Percentiles rank a stretch among this genome's conserved stretches.
Evolutionary conservation across 2,329 filamentous ascomycete species (phyloP).

Genomic region (Bipolaris victoriae): DNA sequence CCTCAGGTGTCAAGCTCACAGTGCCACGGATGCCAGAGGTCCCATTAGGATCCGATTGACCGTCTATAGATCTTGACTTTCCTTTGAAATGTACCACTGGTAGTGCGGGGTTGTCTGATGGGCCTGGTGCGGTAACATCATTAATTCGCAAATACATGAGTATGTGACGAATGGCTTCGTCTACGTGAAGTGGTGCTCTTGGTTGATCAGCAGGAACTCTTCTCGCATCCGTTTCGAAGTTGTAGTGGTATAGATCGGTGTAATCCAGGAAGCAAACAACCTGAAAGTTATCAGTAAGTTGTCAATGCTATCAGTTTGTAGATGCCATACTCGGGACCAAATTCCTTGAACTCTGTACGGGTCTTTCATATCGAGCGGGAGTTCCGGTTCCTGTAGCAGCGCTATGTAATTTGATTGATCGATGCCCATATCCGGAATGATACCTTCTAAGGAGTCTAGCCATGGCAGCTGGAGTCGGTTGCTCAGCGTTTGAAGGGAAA

Average conservation of each 20-base stretch:
- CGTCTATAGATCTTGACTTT: slow-evolving; percentile 65
- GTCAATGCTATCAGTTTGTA: neutral
- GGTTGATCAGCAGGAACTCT: slow-evolving; percentile 46
- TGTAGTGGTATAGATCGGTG: slow-evolving; percentile 71
- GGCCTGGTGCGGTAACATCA: slow-evolving; percentile 63
- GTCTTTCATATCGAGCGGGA: slow-evolving; percentile 62
- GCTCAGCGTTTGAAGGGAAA: slow-evolving; percentile 34
- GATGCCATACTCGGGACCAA: slow-evolving; percentile 67
- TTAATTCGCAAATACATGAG: slow-evolving; percentile 69
- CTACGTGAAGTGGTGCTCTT: slow-evolving; percentile 62
- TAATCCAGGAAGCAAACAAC: slow-evolving; percentile 55
- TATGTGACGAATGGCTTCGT: slow-evolving; percentile 74
- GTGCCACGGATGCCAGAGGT: slow-evolving; percentile 69
- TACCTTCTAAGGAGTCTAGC: slow-evolving; percentile 37
- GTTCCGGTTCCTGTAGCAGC: slow-evolving; percentile 43
- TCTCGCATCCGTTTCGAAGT: slow-evolving; percentile 61
- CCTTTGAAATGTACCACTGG: slow-evolving; percentile 75
- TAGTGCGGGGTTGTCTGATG: slow-evolving; percentile 62
- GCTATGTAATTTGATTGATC: slow-evolving; percentile 12
- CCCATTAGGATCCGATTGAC: slow-evolving; percentile 70
- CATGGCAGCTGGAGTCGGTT: slow-evolving; percentile 38
- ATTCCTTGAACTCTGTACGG: slow-evolving; percentile 66
- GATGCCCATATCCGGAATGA: slow-evolving; percentile 25
- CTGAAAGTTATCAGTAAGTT: slow-evolving; percentile 30
- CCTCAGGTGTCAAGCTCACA: slow-evolving; percentile 70